Conservation (phyloP, 352 stramenopile genomes). For the Phytopythium aichiense region DNA sequence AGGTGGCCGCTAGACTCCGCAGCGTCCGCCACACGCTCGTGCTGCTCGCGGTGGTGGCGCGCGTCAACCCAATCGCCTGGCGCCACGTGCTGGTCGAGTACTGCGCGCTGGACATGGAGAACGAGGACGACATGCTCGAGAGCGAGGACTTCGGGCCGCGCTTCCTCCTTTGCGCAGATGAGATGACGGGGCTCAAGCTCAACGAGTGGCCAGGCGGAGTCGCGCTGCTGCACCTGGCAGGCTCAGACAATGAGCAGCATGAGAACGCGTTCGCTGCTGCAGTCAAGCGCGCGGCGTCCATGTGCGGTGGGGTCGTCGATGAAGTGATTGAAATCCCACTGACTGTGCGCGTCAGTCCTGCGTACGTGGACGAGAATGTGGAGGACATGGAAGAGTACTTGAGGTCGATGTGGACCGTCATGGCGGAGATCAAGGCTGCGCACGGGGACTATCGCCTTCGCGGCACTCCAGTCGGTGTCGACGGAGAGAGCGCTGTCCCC, state of each 20-base stretch:
- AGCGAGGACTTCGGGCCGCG: not conserved
- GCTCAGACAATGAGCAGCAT: not conserved
- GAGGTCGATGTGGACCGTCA: not conserved
- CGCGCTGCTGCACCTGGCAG: not conserved
- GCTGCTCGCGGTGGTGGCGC: slow-evolving; percentile 3
- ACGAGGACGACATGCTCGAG: not conserved
- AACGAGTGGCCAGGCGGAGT: not conserved
- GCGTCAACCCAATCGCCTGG: not conserved
- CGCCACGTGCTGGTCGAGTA: not conserved
- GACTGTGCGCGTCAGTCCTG: not conserved
- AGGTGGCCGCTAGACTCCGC: not conserved
- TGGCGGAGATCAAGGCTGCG: not conserved
- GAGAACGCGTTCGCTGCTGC: not conserved
- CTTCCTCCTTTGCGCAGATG: not conserved
- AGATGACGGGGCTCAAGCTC: not conserved
- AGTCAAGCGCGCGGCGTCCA: not conserved
- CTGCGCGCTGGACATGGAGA: not conserved
- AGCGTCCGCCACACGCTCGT: not conserved
- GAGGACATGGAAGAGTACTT: not conserved
- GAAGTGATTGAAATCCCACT: not conserved
- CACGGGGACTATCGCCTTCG: not conserved
- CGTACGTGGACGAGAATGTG: not conserved
- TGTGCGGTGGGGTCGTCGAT: not conserved
- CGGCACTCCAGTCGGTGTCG: not conserved
- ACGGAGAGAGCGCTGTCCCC: not conserved